Conservation (phyloP, 2,329 filamentous ascomycete species). For the Aureobasidium sp. region DNA sequence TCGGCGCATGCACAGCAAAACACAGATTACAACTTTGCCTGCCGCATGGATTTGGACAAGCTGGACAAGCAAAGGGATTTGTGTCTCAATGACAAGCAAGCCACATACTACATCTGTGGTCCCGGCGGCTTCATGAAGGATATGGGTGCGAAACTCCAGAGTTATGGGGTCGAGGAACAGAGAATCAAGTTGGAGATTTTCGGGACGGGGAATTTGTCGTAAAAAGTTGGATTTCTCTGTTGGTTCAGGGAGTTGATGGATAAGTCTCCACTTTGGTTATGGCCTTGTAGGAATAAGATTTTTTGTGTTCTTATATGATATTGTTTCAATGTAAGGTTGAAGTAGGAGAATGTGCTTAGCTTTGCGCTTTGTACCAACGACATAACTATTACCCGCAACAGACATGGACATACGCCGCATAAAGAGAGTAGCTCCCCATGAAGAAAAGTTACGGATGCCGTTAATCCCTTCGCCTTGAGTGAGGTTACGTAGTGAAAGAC, state of each 20-base stretch:
- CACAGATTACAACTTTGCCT: constrained; percentile 52
- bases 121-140: constrained; percentile 64
- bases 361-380: no score
- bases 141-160: constrained; percentile 46
- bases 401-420: no score
- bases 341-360: no score
- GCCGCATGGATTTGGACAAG: constrained; percentile 52
- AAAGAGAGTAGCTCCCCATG: no score
- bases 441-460: no score
- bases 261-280: background rate
- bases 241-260: background rate
- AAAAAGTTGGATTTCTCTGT: background rate
- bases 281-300: no score
- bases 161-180: constrained; percentile 49
- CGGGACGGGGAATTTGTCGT: constrained; percentile 10
- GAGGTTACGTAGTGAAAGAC: no score
- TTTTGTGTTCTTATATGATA: no score
- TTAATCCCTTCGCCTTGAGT: no score
- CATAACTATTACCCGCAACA: no score
- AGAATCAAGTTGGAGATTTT: constrained; percentile 55
- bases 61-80: constrained; percentile 49
- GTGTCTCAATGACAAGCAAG: constrained; percentile 45
- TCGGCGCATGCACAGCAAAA: constrained; percentile 43
- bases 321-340: no score
- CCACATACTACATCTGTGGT: constrained; percentile 68